Conservation (phyloP, 768 basidiomycete species). For the Psilocybe cubensis region DNA sequence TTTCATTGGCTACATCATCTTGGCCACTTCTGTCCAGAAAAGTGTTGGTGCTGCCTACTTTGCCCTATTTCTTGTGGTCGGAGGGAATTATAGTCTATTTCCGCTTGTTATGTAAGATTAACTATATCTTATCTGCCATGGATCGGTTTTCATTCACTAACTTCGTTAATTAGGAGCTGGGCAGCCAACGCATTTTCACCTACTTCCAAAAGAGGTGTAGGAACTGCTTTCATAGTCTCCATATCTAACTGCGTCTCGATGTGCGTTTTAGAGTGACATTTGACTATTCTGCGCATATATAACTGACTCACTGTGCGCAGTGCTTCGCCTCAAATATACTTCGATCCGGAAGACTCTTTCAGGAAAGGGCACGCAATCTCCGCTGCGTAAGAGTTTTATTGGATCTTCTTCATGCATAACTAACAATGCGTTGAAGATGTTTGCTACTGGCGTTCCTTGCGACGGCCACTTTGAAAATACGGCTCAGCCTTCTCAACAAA, state of each 20-base stretch:
- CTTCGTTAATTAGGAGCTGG: slow-evolving; percentile 51
- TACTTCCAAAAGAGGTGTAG: slow-evolving; percentile 62
- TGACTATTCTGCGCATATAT: not conserved
- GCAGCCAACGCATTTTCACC: slow-evolving; percentile 62
- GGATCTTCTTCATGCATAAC: not conserved
- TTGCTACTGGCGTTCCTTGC: slow-evolving; percentile 44
- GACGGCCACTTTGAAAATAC: slow-evolving; percentile 47
- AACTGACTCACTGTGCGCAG: slow-evolving; percentile 25
- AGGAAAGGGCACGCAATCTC: slow-evolving; percentile 59
- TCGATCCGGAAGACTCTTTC: slow-evolving; percentile 51
- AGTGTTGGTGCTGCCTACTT: slow-evolving; percentile 60
- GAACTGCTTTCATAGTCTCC: slow-evolving; percentile 62
- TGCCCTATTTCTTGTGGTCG: slow-evolving; percentile 58
- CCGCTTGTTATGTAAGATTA: slow-evolving; percentile 56
- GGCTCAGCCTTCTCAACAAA: slow-evolving; percentile 47
- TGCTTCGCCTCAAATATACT: slow-evolving; percentile 60
- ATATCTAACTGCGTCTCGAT: slow-evolving; percentile 63
- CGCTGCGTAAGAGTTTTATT: slow-evolving; percentile 41
- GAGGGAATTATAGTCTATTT: slow-evolving; percentile 57
- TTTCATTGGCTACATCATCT: slow-evolving; percentile 55
- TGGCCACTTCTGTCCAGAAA: slow-evolving; percentile 53
- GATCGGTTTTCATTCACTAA: not conserved
- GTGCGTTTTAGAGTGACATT: slow-evolving; percentile 28
- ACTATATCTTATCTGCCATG: not conserved
- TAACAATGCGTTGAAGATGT: slow-evolving; percentile 35